Conservation (phyloP, 176 grass and related monocot genomes). For the Bonia amplexicaulis region DNA sequence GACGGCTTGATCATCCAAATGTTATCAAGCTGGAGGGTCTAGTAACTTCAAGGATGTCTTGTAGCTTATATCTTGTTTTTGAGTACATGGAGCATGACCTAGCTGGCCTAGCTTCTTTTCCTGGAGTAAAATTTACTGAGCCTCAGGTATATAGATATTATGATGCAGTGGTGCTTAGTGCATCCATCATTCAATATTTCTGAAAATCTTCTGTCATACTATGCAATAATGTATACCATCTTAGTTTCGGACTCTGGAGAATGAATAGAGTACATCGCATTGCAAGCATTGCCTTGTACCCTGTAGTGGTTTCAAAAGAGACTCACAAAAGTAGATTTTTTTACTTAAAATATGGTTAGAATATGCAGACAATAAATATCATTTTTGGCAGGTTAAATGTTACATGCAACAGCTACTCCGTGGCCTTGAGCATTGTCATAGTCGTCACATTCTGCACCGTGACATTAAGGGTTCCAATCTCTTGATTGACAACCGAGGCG, state of each 20-base stretch:
- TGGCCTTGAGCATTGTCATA: constrained; percentile 98
- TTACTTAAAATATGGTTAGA: not conserved
- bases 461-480: constrained; percentile 99
- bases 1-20: constrained; percentile 96
- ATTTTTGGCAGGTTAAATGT: constrained; percentile 80
- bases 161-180: not conserved
- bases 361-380: not conserved
- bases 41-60: constrained; percentile 97
- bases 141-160: constrained; percentile 58
- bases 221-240: not conserved
- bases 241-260: not conserved
- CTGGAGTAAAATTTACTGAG: constrained; percentile 83
- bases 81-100: constrained; percentile 99
- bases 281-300: not conserved
- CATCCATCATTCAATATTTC: not conserved
- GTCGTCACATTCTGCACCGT: constrained; percentile 80
- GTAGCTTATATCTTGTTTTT: constrained; percentile 99
- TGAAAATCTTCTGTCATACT: not conserved
- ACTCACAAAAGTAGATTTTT: not conserved
- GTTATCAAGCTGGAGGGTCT: constrained; percentile 96
- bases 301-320: not conserved
- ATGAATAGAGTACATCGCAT: not conserved
- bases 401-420: constrained; percentile 96
- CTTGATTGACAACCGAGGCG: constrained; percentile 86
- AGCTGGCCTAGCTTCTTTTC: constrained; percentile 84